Evolutionary conservation across 1,139 yeast genomes (phyloP).

Genomic region (Hanseniaspora sp.): DNA sequence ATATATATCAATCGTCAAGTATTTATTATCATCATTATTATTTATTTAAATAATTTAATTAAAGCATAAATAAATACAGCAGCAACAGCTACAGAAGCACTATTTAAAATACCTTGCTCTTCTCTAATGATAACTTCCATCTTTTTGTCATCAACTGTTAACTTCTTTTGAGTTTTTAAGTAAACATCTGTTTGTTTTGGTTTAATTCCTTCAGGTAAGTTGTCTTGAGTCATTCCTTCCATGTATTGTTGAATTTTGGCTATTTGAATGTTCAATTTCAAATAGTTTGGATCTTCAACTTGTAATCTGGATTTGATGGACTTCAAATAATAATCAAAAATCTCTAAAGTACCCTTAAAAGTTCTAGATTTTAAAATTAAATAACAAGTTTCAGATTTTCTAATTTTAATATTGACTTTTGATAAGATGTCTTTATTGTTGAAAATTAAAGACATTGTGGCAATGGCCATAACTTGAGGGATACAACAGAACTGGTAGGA

Average conservation of each 20-base stretch:
- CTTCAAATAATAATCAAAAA: constrained; percentile 65
- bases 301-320: constrained; percentile 67
- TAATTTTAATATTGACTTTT: constrained; percentile 59
- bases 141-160: constrained; percentile 25
- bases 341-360: constrained; percentile 59
- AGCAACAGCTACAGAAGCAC: constrained; percentile 1
- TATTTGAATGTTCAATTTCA: constrained; percentile 71
- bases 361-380: constrained; percentile 66
- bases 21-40: too few relatives aligned
- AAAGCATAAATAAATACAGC: background rate
- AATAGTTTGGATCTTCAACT: constrained; percentile 77
- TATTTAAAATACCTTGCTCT: constrained; percentile 3
- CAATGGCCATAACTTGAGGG: constrained; percentile 98
- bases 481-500: constrained; percentile 87
- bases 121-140: background rate
- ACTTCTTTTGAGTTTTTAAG: constrained; percentile 32
- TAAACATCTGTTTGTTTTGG: constrained; percentile 34
- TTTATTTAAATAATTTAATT: constrained; percentile 1
- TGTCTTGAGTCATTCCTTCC: constrained; percentile 58
- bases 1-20: too few relatives aligned
- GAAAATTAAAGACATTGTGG: constrained; percentile 77
- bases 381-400: constrained; percentile 81
- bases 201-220: constrained; percentile 36
- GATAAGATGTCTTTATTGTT: constrained; percentile 67
- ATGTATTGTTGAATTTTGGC: constrained; percentile 81